Conservation (phyloP, 306 rosid species). For the Cotoneaster glaucophyllus region DNA sequence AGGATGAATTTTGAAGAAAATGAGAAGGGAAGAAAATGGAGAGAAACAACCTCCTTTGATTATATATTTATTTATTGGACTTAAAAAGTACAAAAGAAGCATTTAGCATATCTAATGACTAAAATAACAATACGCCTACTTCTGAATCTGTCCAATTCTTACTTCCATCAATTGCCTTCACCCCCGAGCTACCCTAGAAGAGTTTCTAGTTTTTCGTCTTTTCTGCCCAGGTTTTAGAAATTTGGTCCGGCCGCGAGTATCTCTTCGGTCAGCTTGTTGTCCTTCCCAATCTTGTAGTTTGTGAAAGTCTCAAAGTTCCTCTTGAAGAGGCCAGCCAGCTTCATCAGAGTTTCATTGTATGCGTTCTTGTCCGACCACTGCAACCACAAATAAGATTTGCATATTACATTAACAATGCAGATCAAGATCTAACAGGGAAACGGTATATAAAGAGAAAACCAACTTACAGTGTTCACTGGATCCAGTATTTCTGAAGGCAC, state of each 20-base stretch:
- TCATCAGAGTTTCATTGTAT: slow-evolving; percentile 49
- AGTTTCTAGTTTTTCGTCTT: not conserved
- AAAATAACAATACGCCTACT: not conserved
- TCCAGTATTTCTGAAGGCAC: slow-evolving; percentile 72
- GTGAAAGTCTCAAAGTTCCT: slow-evolving; percentile 70
- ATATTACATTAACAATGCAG: not conserved
- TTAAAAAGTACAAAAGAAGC: not conserved
- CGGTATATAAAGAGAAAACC: not conserved
- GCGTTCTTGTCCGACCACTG: slow-evolving; percentile 76
- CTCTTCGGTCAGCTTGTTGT: slow-evolving; percentile 54
- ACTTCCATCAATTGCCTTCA: not conserved
- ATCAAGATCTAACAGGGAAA: not conserved
- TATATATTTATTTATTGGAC: not conserved
- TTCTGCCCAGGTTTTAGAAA: slow-evolving; percentile 2
- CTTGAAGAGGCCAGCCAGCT: slow-evolving; percentile 64
- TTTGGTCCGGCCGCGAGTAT: slow-evolving; percentile 81
- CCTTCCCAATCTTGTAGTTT: slow-evolving; percentile 55
- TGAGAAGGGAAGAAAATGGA: not conserved
- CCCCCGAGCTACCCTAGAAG: not conserved
- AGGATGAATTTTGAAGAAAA: not conserved
- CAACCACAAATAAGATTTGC: not conserved
- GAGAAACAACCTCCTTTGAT: not conserved
- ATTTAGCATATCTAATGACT: not conserved
- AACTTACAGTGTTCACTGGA: slow-evolving; percentile 65
- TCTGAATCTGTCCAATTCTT: not conserved